These are phyloP conservation scores for Xylaria acuta DNA, from an alignment of 495 filamentous ascomycete species.

Conservation along the genomic window DNA sequence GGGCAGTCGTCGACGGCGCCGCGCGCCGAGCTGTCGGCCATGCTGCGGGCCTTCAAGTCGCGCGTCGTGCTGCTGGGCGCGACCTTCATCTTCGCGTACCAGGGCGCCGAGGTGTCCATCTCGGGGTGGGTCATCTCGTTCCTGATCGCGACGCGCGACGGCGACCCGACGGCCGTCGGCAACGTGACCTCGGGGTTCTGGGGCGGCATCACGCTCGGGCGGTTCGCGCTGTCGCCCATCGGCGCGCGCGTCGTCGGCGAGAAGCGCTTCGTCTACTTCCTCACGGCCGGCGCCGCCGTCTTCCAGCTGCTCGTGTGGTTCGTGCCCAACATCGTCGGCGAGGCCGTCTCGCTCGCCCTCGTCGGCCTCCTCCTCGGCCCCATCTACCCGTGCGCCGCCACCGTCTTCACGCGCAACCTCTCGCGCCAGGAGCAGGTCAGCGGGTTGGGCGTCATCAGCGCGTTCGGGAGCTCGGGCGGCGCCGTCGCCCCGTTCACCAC, in stretches of 20 bases:
- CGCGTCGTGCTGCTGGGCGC: constrained; percentile 71
- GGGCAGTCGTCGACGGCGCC: neutral
- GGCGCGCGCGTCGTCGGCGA: constrained; percentile 72
- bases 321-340: constrained; percentile 72
- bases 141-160: constrained; percentile 71
- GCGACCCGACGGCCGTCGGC: constrained; percentile 69
- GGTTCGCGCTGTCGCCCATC: constrained; percentile 69
- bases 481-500: constrained; percentile 78
- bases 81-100: constrained; percentile 81
- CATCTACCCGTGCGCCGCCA: constrained; percentile 73
- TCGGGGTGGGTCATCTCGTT: constrained; percentile 86
- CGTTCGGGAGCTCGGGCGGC: constrained; percentile 76
- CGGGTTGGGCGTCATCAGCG: constrained; percentile 71
- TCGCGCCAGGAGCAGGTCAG: constrained; percentile 68
- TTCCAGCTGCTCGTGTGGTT: constrained; percentile 80
- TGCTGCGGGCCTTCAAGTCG: constrained; percentile 57
- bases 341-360: constrained; percentile 73
- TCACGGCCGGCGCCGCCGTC: constrained; percentile 63
- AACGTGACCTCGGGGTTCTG: constrained; percentile 87
- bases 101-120: constrained; percentile 78
- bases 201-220: constrained; percentile 77
- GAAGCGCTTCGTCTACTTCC: constrained; percentile 65
- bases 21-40: constrained; percentile 33
- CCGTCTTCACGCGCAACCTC: constrained; percentile 68
- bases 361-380: constrained; percentile 81